Evolutionary conservation across 495 filamentous ascomycete species (phyloP).

Genomic region (Trichoderma gamsii): DNA sequence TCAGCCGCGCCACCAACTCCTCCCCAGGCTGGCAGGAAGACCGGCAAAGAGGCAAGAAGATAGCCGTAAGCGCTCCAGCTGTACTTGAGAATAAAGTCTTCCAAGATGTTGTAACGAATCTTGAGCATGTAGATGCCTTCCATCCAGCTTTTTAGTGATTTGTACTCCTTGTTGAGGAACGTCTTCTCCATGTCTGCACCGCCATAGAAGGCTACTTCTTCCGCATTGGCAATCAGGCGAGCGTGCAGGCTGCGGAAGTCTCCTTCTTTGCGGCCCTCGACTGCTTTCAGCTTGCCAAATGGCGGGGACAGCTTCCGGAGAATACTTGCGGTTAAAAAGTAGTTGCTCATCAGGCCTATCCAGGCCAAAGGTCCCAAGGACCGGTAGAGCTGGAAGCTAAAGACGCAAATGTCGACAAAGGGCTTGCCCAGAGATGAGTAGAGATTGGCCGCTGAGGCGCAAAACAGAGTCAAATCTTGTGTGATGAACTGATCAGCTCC

Average conservation of each 20-base stretch:
- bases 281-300: constrained; percentile 92
- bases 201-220: constrained; percentile 98
- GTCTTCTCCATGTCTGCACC: constrained; percentile 88
- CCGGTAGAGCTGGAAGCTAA: constrained; percentile 93
- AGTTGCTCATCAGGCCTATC: constrained; percentile 79
- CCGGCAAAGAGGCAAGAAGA: constrained; percentile 80
- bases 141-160: constrained; percentile 88
- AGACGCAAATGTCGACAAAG: constrained; percentile 88
- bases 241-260: constrained; percentile 89
- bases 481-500: constrained; percentile 97
- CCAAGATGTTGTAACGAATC: constrained; percentile 96
- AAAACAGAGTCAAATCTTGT: constrained; percentile 93
- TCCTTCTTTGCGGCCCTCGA: constrained; percentile 87
- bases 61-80: constrained; percentile 98
- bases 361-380: constrained; percentile 86
- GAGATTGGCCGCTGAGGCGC: constrained; percentile 80
- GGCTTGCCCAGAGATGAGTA: constrained; percentile 97
- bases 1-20: constrained; percentile 70
- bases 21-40: constrained; percentile 94
- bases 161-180: constrained; percentile 85
- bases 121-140: constrained; percentile 93
- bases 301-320: constrained; percentile 83
- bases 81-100: constrained; percentile 98
- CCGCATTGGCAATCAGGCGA: constrained; percentile 89
- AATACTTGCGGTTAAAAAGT: constrained; percentile 85